These are phyloP conservation scores for Plasmodium billcollinsi DNA, from an alignment of 169 alveolate species.

Conservation along the genomic window DNA sequence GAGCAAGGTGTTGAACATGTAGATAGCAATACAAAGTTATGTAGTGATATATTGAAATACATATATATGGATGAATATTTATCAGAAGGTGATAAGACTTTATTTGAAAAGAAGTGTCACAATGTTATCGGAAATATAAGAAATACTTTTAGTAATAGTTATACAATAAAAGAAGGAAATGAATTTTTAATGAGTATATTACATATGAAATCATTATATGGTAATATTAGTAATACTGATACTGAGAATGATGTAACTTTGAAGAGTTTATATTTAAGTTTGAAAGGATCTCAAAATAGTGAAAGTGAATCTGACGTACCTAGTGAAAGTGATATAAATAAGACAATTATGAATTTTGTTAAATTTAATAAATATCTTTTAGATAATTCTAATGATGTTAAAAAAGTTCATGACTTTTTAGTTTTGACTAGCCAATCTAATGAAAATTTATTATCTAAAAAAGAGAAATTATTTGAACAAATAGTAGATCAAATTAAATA, in stretches of 20 bases:
- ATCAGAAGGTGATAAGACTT: background rate
- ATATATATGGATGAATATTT: conserved; percentile 9
- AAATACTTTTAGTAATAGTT: background rate
- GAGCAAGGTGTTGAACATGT: background rate
- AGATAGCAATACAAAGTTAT: background rate
- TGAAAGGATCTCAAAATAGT: conserved; percentile 9
- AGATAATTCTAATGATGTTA: background rate
- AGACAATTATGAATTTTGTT: conserved; percentile 10
- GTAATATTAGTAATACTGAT: background rate
- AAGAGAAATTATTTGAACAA: background rate
- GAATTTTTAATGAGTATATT: conserved; percentile 27
- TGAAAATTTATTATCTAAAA: background rate
- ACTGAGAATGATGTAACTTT: background rate
- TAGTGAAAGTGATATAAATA: background rate
- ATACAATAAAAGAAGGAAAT: background rate
- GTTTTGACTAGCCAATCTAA: conserved; percentile 23
- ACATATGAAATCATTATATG: conserved; percentile 13
- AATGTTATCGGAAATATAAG: background rate
- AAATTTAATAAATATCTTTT: conserved; percentile 12
- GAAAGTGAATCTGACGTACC: background rate
- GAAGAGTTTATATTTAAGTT: conserved; percentile 1
- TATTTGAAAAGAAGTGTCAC: conserved; percentile 13
- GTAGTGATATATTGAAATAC: conserved; percentile 1
- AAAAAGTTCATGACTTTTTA: conserved; percentile 19
- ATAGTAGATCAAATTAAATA: background rate